Conservation (phyloP, 2,329 filamentous ascomycete species). For the Escovopsis sp. region DNA sequence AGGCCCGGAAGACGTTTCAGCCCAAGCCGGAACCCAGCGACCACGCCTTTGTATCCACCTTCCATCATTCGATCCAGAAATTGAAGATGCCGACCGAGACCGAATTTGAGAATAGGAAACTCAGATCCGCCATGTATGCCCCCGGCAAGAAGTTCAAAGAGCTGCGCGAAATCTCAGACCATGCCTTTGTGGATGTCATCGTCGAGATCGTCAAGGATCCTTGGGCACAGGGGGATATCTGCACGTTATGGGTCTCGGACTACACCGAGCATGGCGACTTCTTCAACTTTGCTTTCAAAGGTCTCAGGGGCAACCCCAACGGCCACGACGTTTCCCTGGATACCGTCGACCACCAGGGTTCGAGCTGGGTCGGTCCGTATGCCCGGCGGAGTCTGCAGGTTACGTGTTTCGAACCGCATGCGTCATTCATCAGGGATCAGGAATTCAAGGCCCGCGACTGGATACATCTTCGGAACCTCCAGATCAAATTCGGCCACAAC, state of each 20-base stretch:
- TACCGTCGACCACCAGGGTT: slow-evolving; percentile 7
- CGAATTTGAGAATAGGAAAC: slow-evolving; percentile 26
- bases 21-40: slow-evolving; percentile 15
- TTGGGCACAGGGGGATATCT: slow-evolving; percentile 26
- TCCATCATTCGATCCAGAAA: slow-evolving; percentile 32
- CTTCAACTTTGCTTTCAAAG: slow-evolving; percentile 30
- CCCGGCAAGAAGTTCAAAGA: slow-evolving; percentile 44
- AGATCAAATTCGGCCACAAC: slow-evolving; percentile 43
- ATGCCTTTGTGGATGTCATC: slow-evolving; percentile 51
- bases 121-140: slow-evolving; percentile 22
- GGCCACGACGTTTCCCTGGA: slow-evolving; percentile 31
- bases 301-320: slow-evolving; percentile 36
- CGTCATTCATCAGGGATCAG: slow-evolving; percentile 34
- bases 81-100: slow-evolving; percentile 24
- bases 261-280: slow-evolving; percentile 61
- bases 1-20: slow-evolving; percentile 7
- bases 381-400: slow-evolving; percentile 60
- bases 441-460: slow-evolving; percentile 44
- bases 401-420: slow-evolving; percentile 56
- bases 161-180: slow-evolving; percentile 45
- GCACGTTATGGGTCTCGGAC: slow-evolving; percentile 64
- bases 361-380: slow-evolving; percentile 57
- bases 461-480: slow-evolving; percentile 57
- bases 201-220: slow-evolving; percentile 51
- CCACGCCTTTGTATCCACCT: slow-evolving; percentile 29